Evolutionary conservation across 176 grass and related monocot species (phyloP).

Genomic region (Zea mays): DNA sequence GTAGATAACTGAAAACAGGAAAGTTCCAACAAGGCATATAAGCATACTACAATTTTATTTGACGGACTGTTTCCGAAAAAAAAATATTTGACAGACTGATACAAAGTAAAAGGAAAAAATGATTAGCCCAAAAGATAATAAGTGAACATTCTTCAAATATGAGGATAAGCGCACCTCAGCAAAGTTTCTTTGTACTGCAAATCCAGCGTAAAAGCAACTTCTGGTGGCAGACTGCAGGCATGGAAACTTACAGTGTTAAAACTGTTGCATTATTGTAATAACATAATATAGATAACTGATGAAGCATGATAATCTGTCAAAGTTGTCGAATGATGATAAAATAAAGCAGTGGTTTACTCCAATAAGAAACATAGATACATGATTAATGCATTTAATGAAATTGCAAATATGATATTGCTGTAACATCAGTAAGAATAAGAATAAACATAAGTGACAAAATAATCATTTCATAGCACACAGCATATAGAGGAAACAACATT

Average conservation of each 20-base stretch:
- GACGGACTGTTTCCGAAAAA: neutral
- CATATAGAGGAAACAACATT: neutral
- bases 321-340: slow-evolving; percentile 15
- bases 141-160: slow-evolving; percentile 13
- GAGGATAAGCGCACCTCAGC: slow-evolving; percentile 63
- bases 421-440: neutral
- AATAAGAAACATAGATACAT: neutral
- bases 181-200: slow-evolving; percentile 94
- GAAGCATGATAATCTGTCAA: slow-evolving; percentile 6
- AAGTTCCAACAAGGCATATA: neutral
- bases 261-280: neutral
- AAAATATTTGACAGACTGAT: neutral
- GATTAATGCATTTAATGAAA: neutral
- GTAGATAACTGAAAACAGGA: neutral
- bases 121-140: neutral
- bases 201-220: slow-evolving; percentile 97
- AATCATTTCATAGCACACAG: slow-evolving; percentile 1
- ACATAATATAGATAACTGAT: neutral
- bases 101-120: neutral
- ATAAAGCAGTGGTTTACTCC: neutral
- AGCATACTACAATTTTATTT: neutral
- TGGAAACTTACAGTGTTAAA: slow-evolving; percentile 30
- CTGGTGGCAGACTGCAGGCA: slow-evolving; percentile 76
- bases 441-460: neutral
- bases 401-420: neutral